phyloP scores from a whole-genome alignment of 2,329 filamentous ascomycete genomes.

The Stagonosporopsis cucurbitacearum region DNA sequence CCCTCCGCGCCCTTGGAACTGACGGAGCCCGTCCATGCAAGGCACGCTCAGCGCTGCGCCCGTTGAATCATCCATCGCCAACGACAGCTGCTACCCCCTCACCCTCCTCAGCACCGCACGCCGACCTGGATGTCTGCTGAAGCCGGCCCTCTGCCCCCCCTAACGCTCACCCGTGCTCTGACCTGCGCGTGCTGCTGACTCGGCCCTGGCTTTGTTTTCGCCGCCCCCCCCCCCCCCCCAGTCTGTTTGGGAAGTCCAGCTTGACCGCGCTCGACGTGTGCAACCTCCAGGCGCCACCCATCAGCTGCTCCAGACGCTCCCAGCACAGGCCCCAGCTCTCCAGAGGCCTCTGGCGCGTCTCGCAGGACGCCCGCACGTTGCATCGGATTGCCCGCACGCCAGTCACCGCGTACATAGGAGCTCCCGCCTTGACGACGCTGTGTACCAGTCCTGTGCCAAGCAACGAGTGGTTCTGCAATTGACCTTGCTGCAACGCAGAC shows the following conservation, averaged over 20 bases:
- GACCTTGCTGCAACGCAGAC: slow-evolving; percentile 25
- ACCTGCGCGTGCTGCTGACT: slow-evolving; percentile 5
- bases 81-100: slow-evolving; percentile 29
- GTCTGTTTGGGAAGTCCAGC: slow-evolving; percentile 22
- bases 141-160: slow-evolving; percentile 3
- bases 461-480: slow-evolving; percentile 26
- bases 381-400: slow-evolving; percentile 27
- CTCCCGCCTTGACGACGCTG: slow-evolving; percentile 34
- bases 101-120: slow-evolving; percentile 23
- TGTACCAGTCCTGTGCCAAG: slow-evolving; percentile 23
- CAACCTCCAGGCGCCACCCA: slow-evolving; percentile 33
- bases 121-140: slow-evolving; percentile 20
- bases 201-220: slow-evolving; percentile 26
- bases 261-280: slow-evolving; percentile 32
- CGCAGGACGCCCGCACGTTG: slow-evolving; percentile 31
- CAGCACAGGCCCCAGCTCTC: slow-evolving; percentile 20
- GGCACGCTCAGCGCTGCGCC: slow-evolving; percentile 42
- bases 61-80: slow-evolving; percentile 35
- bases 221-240: slow-evolving; percentile 26
- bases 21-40: slow-evolving; percentile 43
- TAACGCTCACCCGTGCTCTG: slow-evolving; percentile 11
- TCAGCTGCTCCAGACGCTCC: slow-evolving; percentile 23
- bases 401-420: slow-evolving; percentile 27
- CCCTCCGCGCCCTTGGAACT: slow-evolving; percentile 33
- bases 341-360: slow-evolving; percentile 22